Evolutionary conservation across 2,329 filamentous ascomycete species (phyloP).

Genomic region (Botrytis tulipae): DNA sequence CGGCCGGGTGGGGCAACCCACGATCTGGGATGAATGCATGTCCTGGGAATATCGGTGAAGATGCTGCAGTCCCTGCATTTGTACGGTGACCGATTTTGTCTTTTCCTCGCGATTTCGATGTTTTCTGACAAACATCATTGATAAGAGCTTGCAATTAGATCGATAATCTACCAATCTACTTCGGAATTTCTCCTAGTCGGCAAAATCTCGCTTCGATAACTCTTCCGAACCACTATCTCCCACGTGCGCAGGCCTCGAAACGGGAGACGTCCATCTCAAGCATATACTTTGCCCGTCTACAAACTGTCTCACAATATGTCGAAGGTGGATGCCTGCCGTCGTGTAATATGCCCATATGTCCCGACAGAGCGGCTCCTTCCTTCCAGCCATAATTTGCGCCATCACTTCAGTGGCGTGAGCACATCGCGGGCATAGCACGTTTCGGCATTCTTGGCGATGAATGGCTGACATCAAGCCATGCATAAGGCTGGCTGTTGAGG

Average conservation of each 20-base stretch:
- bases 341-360: not conserved
- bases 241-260: not conserved
- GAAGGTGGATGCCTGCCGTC: not conserved
- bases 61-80: not conserved
- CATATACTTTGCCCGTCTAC: not conserved
- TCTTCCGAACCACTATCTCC: not conserved
- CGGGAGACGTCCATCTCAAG: not conserved
- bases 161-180: not conserved
- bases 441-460: constrained; percentile 22
- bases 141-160: not conserved
- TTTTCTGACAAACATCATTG: not conserved
- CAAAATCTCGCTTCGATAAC: not conserved
- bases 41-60: constrained; percentile 15
- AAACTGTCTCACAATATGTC: not conserved
- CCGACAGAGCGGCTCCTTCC: constrained; percentile 1
- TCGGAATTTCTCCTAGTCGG: too few relatives aligned
- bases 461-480: constrained; percentile 14
- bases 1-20: not conserved
- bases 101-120: not conserved
- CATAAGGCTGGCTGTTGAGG: not conserved
- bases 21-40: not conserved
- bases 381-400: not conserved
- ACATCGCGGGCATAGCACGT: constrained; percentile 15
- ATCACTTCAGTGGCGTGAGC: not conserved
- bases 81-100: not conserved